Evolutionary conservation across 192 early-diverging fungal species (phyloP).

Genomic region (Gigaspora rosea): DNA sequence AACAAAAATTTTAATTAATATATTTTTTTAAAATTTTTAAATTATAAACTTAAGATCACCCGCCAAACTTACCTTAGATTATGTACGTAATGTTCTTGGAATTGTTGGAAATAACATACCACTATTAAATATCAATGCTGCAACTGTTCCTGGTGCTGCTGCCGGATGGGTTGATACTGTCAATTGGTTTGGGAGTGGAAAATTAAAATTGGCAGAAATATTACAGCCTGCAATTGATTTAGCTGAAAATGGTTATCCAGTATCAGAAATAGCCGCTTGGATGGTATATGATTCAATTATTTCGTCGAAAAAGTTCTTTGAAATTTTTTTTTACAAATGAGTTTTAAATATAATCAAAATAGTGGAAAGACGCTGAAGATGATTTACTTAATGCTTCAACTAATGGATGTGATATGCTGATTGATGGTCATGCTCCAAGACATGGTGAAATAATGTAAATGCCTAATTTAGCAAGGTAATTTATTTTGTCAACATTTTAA

Average conservation of each 20-base stretch:
- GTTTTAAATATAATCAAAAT: neutral
- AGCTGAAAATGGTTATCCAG: conserved; percentile 68
- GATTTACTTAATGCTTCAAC: conserved; percentile 38
- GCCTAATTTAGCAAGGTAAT: conserved; percentile 56
- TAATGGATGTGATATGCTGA: conserved; percentile 51
- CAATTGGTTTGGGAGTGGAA: conserved; percentile 62
- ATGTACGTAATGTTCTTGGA: conserved; percentile 38
- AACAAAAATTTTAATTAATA: neutral
- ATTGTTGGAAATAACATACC: conserved; percentile 41
- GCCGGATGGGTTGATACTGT: conserved; percentile 74
- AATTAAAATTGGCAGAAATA: conserved; percentile 55
- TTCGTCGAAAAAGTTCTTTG: no score
- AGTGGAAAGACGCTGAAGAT: conserved; percentile 45
- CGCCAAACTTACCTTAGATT: conserved; percentile 53
- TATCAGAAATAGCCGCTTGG: conserved; percentile 52
- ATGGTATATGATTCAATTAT: neutral
- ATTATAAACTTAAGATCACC: conserved; percentile 45
- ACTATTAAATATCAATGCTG: conserved; percentile 43
- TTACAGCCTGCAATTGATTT: conserved; percentile 69
- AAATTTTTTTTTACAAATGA: neutral
- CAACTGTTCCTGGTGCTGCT: conserved; percentile 78
- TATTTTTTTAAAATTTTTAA: conserved; percentile 23
- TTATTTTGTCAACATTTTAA: neutral
- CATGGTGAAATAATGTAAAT: conserved; percentile 66
- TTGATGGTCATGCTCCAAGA: conserved; percentile 56